phyloP scores from a whole-genome alignment of 768 basidiomycete species.

The Russula emetica region DNA sequence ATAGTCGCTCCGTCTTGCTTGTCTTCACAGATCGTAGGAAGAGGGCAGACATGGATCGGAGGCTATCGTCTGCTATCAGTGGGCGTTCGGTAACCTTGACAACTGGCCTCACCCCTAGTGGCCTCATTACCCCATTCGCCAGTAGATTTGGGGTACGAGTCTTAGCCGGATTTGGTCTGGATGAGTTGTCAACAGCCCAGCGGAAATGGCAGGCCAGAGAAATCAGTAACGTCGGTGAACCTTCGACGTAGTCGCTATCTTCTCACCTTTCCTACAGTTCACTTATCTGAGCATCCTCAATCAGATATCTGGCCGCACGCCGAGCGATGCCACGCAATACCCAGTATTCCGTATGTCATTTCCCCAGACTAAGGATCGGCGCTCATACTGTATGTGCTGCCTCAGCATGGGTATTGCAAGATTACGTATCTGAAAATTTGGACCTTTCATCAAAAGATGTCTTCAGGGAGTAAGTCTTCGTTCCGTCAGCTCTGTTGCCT shows the following conservation, averaged over 20 bases:
- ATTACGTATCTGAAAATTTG: slow-evolving; percentile 69
- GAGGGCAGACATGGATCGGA: slow-evolving; percentile 55
- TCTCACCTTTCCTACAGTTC: slow-evolving; percentile 49
- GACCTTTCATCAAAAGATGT: slow-evolving; percentile 58
- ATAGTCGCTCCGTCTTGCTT: slow-evolving; percentile 80
- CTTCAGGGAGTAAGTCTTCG: slow-evolving; percentile 60
- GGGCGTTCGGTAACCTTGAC: slow-evolving; percentile 33
- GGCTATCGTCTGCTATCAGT: slow-evolving; percentile 45
- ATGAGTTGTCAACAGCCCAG: slow-evolving; percentile 68
- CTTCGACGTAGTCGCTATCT: not conserved
- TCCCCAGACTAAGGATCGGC: not conserved
- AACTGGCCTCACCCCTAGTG: slow-evolving; percentile 37
- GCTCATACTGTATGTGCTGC: slow-evolving; percentile 1
- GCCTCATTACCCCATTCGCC: slow-evolving; percentile 53
- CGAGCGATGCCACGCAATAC: slow-evolving; percentile 92
- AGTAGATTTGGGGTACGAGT: slow-evolving; percentile 49
- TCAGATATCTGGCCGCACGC: slow-evolving; percentile 88
- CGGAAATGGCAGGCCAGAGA: slow-evolving; percentile 84
- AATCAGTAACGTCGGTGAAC: slow-evolving; percentile 74
- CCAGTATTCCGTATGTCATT: slow-evolving; percentile 73
- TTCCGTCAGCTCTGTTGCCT: not conserved
- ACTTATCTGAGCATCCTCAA: slow-evolving; percentile 87
- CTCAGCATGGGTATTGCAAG: slow-evolving; percentile 83
- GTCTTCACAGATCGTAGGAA: slow-evolving; percentile 72
- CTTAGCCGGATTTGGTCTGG: slow-evolving; percentile 47